A percentile compares a stretch with the other conserved stretches of the same genome.
phyloP scores from a whole-genome alignment of 2,329 filamentous ascomycete genomes.

The Paramyrothecium sp. region DNA sequence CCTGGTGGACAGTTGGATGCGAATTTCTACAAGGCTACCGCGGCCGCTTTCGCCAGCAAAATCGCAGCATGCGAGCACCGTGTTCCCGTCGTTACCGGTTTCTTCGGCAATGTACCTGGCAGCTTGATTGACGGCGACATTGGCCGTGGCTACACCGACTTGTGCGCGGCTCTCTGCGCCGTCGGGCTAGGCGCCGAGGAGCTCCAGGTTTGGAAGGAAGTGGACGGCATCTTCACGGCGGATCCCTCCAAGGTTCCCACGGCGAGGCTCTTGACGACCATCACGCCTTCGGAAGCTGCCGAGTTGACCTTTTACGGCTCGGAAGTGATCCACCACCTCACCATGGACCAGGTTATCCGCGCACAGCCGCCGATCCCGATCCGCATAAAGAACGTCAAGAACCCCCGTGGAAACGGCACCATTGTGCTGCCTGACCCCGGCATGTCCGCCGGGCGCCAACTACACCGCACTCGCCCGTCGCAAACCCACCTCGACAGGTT shows the following conservation, averaged over 20 bases:
- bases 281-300: constrained; percentile 92
- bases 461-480: constrained; percentile 48
- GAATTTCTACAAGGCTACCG: constrained; percentile 67
- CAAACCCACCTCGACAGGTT: constrained; percentile 30
- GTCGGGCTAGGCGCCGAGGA: constrained; percentile 86
- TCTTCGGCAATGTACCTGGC: constrained; percentile 90
- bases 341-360: constrained; percentile 94
- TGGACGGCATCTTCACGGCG: constrained; percentile 85
- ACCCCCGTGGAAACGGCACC: constrained; percentile 75
- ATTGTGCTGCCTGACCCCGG: constrained; percentile 75
- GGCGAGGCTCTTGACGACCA: constrained; percentile 80
- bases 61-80: constrained; percentile 63
- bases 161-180: constrained; percentile 88
- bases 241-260: constrained; percentile 92
- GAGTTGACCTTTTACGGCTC: constrained; percentile 93
- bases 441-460: constrained; percentile 55
- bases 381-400: constrained; percentile 90
- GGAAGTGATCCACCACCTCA: constrained; percentile 97
- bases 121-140: constrained; percentile 86
- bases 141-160: constrained; percentile 92
- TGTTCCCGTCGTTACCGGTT: constrained; percentile 83
- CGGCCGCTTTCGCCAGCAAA: constrained; percentile 60
- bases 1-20: constrained; percentile 57
- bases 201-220: constrained; percentile 98
- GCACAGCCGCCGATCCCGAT: constrained; percentile 78